phyloP scores from a whole-genome alignment of 169 alveolate genomes.

The Eimeria zaria region DNA sequence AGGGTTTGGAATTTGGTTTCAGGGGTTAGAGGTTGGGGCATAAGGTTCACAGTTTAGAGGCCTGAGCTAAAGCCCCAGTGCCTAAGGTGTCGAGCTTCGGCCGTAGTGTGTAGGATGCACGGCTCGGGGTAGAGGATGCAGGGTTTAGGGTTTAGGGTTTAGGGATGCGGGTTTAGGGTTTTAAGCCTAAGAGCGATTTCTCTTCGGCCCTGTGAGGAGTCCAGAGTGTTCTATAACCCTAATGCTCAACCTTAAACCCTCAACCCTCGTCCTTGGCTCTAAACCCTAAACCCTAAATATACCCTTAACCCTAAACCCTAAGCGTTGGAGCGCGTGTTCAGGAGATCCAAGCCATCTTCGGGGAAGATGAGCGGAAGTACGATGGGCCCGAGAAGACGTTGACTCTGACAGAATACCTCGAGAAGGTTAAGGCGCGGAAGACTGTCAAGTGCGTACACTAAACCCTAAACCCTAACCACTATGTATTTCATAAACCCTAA shows the following conservation, averaged over 20 bases:
- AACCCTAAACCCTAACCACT: conserved; percentile 3
- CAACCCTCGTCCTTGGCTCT: not conserved
- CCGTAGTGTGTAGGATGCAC: no score
- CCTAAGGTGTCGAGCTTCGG: no score
- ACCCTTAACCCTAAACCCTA: not conserved
- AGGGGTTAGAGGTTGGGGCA: not conserved
- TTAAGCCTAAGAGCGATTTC: no score
- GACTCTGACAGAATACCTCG: conserved; percentile 90
- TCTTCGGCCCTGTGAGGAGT: no score
- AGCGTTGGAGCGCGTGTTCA: not conserved
- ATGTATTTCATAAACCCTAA: no score
- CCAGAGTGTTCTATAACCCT: not conserved
- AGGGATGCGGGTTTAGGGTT: not conserved
- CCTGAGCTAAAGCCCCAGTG: no score
- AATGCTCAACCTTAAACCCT: not conserved
- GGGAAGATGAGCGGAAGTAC: conserved; percentile 90
- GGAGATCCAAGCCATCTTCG: conserved; percentile 94
- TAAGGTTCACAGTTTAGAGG: no score
- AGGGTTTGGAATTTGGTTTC: not conserved
- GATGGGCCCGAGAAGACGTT: conserved; percentile 92
- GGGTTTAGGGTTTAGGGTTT: not conserved
- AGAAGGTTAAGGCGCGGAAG: conserved; percentile 86
- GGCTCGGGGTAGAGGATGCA: no score
- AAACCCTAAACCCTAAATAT: not conserved
- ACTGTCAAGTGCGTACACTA: conserved; percentile 21